Percentiles rank a stretch among this genome's conserved stretches.
Conservation (phyloP, 2,329 filamentous ascomycete species). For the Epichloe typhina region DNA sequence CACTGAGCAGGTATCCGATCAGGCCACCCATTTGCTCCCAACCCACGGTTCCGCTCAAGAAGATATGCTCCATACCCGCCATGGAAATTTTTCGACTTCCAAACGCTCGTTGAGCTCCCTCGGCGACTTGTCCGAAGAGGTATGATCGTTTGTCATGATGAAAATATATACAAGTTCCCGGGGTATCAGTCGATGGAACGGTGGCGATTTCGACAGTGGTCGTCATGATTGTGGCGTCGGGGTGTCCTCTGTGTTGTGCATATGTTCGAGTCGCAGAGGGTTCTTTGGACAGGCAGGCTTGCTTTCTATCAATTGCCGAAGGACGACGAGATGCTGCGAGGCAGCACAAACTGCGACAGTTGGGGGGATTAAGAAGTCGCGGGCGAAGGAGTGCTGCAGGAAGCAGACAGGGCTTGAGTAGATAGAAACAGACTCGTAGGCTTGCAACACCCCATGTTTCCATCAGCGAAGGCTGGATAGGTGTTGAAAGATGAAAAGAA, state of each 20-base stretch:
- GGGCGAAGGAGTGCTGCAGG: neutral
- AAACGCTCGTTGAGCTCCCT: slow-evolving; percentile 73
- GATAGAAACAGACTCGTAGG: neutral
- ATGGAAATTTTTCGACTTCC: slow-evolving; percentile 54
- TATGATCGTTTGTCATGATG: slow-evolving; percentile 76
- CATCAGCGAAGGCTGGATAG: slow-evolving; percentile 2
- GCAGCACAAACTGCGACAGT: neutral
- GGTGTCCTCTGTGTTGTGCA: neutral
- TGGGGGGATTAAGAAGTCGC: neutral
- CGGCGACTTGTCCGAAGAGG: slow-evolving; percentile 67
- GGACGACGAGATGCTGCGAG: neutral
- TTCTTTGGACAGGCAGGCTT: neutral
- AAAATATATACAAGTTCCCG: slow-evolving; percentile 63
- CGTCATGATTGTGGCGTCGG: slow-evolving; percentile 42
- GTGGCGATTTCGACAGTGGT: slow-evolving; percentile 62
- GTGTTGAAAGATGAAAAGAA: neutral
- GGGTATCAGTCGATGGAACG: slow-evolving; percentile 77
- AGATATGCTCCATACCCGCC: slow-evolving; percentile 59
- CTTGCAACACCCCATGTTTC: slow-evolving; percentile 3
- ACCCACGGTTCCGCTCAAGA: slow-evolving; percentile 63
- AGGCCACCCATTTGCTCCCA: slow-evolving; percentile 73
- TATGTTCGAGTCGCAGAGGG: neutral
- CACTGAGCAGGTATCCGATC: slow-evolving; percentile 70
- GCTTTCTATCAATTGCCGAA: neutral
- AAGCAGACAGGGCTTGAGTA: neutral